phyloP scores from a whole-genome alignment of 805 yeast genomes.

The Ogataea pignaliae region DNA sequence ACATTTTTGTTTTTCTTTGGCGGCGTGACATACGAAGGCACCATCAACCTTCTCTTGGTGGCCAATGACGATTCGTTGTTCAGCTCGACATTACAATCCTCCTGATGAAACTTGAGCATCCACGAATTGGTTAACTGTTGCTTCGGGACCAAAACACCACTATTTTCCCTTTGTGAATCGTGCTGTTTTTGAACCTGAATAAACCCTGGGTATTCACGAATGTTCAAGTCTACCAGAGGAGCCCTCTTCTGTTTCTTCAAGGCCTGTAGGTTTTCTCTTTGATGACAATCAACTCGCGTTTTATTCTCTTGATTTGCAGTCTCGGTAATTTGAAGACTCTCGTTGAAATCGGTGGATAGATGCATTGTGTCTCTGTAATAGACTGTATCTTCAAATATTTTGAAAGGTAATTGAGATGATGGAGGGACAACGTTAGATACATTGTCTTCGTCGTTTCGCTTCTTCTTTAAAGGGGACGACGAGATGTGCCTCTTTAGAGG shows the following conservation, averaged over 20 bases:
- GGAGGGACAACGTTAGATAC: too few species aligned
- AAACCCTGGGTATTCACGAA: constrained; percentile 17
- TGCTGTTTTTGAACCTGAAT: constrained; percentile 4
- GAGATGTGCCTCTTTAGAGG: background rate
- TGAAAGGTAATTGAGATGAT: constrained; percentile 7
- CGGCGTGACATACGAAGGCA: constrained; percentile 22
- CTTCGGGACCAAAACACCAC: constrained; percentile 17
- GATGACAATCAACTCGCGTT: background rate
- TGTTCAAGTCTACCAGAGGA: constrained; percentile 13
- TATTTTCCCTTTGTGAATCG: background rate
- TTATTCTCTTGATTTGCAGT: background rate
- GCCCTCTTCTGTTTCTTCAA: constrained; percentile 1
- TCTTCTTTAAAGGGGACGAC: background rate
- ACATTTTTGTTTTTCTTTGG: constrained; percentile 13
- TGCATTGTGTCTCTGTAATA: constrained; percentile 6
- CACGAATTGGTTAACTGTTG: constrained; percentile 14
- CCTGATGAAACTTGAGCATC: constrained; percentile 10
- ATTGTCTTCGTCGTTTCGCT: background rate
- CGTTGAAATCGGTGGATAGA: background rate
- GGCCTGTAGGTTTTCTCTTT: background rate
- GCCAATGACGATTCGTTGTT: background rate
- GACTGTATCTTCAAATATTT: constrained; percentile 16
- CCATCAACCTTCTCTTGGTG: background rate
- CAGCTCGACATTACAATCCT: too few species aligned
- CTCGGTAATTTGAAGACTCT: background rate